phyloP scores from a whole-genome alignment of 192 early-diverging fungal genomes.

The Entophlyctis helioformis region DNA sequence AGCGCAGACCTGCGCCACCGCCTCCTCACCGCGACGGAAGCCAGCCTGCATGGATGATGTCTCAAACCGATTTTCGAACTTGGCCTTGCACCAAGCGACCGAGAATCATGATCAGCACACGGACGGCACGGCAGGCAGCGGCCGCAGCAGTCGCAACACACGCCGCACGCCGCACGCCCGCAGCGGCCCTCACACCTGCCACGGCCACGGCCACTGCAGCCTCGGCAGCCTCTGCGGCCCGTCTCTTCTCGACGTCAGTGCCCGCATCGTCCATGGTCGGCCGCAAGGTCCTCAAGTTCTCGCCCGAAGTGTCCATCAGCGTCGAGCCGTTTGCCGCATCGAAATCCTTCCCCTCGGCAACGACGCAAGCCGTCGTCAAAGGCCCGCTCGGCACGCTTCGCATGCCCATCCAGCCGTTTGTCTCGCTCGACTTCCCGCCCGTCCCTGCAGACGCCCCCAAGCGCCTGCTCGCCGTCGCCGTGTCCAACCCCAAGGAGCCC shows the following conservation, averaged over 20 bases:
- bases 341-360: slow-evolving; percentile 41
- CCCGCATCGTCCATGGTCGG: slow-evolving; percentile 67
- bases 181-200: too few relatives aligned
- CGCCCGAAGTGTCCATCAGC: slow-evolving; percentile 60
- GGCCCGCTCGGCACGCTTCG: slow-evolving; percentile 72
- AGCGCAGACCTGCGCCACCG: too few relatives aligned
- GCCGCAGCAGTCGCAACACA: too few relatives aligned
- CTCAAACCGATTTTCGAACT: too few relatives aligned
- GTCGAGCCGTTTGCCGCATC: slow-evolving; percentile 42
- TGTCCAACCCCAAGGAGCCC: slow-evolving; percentile 50
- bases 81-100: too few relatives aligned
- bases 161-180: too few relatives aligned
- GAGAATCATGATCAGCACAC: too few relatives aligned
- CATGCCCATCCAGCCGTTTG: slow-evolving; percentile 76
- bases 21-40: too few relatives aligned
- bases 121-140: too few relatives aligned
- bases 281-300: slow-evolving; percentile 57
- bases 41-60: too few relatives aligned
- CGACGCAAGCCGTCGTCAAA: slow-evolving; percentile 46
- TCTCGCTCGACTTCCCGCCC: slow-evolving; percentile 32
- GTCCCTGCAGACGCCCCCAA: slow-evolving; percentile 5
- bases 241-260: slow-evolving; percentile 7
- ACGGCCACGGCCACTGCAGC: too few relatives aligned
- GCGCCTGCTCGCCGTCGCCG: slow-evolving; percentile 17
- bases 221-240: too few relatives aligned